Percentiles rank a stretch among this genome's conserved stretches.
These are phyloP conservation scores for Microcos paniculata DNA, from an alignment of 345 rosid species.

Conservation along the genomic window DNA sequence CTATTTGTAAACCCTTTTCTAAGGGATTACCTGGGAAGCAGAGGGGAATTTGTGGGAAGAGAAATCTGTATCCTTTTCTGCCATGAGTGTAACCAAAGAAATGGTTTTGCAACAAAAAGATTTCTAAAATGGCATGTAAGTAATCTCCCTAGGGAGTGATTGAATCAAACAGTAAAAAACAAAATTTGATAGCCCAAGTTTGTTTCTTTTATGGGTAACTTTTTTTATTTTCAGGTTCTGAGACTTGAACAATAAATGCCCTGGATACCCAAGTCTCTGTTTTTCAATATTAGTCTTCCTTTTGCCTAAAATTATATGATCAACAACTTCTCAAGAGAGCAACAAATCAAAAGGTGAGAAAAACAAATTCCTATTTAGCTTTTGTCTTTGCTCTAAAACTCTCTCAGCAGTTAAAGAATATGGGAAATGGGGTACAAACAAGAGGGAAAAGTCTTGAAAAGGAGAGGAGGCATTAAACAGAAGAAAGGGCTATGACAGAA, in stretches of 20 bases:
- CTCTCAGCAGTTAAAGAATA: neutral
- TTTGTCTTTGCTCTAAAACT: neutral
- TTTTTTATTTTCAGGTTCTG: neutral
- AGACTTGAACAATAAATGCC: neutral
- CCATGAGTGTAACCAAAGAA: conserved; percentile 37
- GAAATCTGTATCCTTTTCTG: conserved; percentile 45
- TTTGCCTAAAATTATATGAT: neutral
- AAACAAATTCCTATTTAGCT: neutral
- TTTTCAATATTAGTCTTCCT: neutral
- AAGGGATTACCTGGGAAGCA: conserved; percentile 45
- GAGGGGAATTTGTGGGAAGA: conserved; percentile 48
- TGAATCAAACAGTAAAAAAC: conserved; percentile 9
- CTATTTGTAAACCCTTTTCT: neutral
- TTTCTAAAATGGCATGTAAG: conserved; percentile 11
- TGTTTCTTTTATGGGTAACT: neutral
- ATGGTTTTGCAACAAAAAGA: neutral
- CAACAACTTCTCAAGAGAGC: neutral
- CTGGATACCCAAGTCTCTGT: neutral
- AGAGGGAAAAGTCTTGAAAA: neutral
- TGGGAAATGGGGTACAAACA: neutral
- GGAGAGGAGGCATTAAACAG: conserved; percentile 9
- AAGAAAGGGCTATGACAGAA: neutral
- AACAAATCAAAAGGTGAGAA: neutral
- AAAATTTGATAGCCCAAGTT: neutral
- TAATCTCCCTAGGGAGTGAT: neutral